These are phyloP conservation scores for Leccinum uliginosum DNA, from an alignment of 768 basidiomycete genomes.

Conservation along the genomic window DNA sequence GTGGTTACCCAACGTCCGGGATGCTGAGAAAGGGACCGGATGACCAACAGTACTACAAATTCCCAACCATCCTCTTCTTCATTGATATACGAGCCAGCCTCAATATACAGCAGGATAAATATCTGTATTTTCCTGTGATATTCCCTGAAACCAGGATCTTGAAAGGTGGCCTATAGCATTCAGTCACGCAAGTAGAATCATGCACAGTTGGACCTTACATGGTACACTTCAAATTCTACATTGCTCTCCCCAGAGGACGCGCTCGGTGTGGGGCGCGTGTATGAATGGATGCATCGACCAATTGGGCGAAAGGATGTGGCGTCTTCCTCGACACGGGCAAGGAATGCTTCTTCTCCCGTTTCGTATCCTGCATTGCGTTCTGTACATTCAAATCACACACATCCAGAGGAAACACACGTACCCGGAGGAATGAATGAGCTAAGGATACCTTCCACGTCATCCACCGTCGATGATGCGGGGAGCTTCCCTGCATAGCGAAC, in stretches of 20 bases:
- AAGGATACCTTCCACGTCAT: slow-evolving; percentile 81
- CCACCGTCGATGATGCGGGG: slow-evolving; percentile 61
- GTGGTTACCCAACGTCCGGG: slow-evolving; percentile 1
- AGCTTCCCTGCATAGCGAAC: slow-evolving; percentile 68
- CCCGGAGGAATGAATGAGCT: slow-evolving; percentile 75
- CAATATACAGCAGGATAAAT: slow-evolving; percentile 92
- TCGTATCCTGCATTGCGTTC: slow-evolving; percentile 51
- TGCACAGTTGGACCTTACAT: slow-evolving; percentile 49
- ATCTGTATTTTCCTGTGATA: slow-evolving; percentile 92
- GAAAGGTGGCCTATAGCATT: slow-evolving; percentile 64
- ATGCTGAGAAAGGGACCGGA: not conserved
- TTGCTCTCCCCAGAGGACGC: slow-evolving; percentile 48
- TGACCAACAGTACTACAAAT: slow-evolving; percentile 76
- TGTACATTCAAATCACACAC: not conserved
- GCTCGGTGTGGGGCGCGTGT: slow-evolving; percentile 52
- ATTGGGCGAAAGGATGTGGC: slow-evolving; percentile 72
- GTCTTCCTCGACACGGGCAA: slow-evolving; percentile 68
- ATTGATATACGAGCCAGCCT: slow-evolving; percentile 91
- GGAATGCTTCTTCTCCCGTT: slow-evolving; percentile 63
- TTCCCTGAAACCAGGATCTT: slow-evolving; percentile 83
- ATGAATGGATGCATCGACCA: slow-evolving; percentile 73
- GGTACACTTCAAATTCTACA: slow-evolving; percentile 85
- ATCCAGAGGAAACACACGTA: slow-evolving; percentile 19
- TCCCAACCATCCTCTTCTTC: slow-evolving; percentile 96
- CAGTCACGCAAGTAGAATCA: not conserved